These are phyloP conservation scores for Pontederia paniculata DNA, from an alignment of 176 grass and related monocot genomes.

Conservation along the genomic window DNA sequence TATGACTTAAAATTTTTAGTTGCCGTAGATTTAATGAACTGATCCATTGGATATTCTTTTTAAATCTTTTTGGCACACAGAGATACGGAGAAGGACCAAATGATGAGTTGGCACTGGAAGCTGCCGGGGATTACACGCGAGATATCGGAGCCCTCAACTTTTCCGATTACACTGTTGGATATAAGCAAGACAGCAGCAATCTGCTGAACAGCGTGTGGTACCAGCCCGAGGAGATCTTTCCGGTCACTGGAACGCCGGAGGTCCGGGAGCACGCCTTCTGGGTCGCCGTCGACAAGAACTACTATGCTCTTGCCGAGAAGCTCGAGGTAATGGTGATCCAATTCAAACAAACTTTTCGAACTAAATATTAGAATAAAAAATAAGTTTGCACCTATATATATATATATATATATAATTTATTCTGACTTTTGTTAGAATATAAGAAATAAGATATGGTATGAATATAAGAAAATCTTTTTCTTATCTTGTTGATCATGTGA, in stretches of 20 bases:
- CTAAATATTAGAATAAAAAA: no score
- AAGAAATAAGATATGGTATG: no score
- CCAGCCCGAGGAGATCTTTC: conserved; percentile 50
- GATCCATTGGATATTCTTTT: not conserved
- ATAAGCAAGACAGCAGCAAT: conserved; percentile 2
- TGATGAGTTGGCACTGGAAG: conserved; percentile 41
- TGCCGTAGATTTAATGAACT: no score
- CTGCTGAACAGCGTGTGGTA: conserved; percentile 51
- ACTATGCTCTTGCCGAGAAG: conserved; percentile 17
- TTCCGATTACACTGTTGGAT: conserved; percentile 18
- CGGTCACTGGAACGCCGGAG: conserved; percentile 28
- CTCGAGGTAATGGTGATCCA: conserved; percentile 15
- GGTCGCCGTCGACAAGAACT: conserved; percentile 24
- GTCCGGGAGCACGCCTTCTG: conserved; percentile 30
- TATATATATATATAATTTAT: no score
- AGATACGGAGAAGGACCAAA: conserved; percentile 29
- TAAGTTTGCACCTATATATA: no score
- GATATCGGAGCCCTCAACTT: conserved; percentile 33
- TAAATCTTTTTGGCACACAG: conserved; percentile 7
- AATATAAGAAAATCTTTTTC: no score
- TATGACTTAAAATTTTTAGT: no score
- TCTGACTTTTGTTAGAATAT: no score
- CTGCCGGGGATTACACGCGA: conserved; percentile 41
- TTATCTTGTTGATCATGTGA: no score
- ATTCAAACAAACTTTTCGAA: no score